Conservation (phyloP, 2,329 filamentous ascomycete genomes). For the Colletotrichum horii region DNA sequence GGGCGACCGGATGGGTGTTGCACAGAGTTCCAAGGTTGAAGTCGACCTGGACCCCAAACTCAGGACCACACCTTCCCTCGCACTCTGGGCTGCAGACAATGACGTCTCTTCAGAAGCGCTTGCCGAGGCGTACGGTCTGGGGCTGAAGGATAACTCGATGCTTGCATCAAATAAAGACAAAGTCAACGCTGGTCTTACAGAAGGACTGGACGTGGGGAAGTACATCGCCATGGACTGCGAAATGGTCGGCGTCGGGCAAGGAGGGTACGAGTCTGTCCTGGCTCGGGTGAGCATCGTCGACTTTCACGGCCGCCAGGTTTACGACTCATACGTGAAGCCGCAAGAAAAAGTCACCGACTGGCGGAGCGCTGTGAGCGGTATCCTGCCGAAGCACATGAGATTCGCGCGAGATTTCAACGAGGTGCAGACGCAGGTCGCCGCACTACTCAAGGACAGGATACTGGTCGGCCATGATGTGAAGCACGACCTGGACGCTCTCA, state of each 20-base stretch:
- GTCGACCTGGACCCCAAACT: slow-evolving; percentile 35
- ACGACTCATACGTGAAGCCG: slow-evolving; percentile 89
- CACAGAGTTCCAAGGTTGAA: slow-evolving; percentile 53
- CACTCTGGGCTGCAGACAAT: slow-evolving; percentile 66
- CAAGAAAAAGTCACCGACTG: slow-evolving; percentile 85
- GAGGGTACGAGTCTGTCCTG: slow-evolving; percentile 74
- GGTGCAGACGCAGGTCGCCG: slow-evolving; percentile 75
- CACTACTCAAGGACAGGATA: slow-evolving; percentile 72
- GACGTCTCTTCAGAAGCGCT: slow-evolving; percentile 65
- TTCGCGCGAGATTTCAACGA: slow-evolving; percentile 74
- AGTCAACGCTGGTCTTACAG: slow-evolving; percentile 68
- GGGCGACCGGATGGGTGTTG: slow-evolving; percentile 56
- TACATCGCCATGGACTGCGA: slow-evolving; percentile 96
- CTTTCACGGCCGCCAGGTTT: slow-evolving; percentile 89
- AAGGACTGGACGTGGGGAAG: slow-evolving; percentile 76
- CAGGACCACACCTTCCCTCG: slow-evolving; percentile 56
- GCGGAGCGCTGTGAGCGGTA: slow-evolving; percentile 85
- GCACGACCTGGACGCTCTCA: slow-evolving; percentile 78
- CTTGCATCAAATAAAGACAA: slow-evolving; percentile 53
- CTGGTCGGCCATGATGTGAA: slow-evolving; percentile 84
- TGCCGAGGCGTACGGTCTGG: slow-evolving; percentile 66
- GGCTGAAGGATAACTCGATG: slow-evolving; percentile 53
- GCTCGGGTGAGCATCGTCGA: slow-evolving; percentile 91
- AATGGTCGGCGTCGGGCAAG: slow-evolving; percentile 89
- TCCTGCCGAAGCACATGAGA: slow-evolving; percentile 75